Evolutionary conservation across 2,329 filamentous ascomycete species (phyloP).

Genomic region (Apiospora pterosperma): DNA sequence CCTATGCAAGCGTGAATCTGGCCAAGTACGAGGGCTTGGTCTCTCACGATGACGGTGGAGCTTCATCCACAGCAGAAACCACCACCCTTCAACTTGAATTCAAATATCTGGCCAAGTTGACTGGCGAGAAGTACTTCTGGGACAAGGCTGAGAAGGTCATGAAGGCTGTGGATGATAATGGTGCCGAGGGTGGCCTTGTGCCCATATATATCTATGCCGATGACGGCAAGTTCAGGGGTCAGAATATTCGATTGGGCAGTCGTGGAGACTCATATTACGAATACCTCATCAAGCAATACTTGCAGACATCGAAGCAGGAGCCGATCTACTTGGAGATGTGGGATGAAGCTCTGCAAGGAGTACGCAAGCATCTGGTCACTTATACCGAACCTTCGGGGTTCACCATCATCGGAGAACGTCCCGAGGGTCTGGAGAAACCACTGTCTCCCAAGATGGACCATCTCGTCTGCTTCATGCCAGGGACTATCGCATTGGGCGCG

Average conservation of each 20-base stretch:
- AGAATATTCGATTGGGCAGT: constrained; percentile 88
- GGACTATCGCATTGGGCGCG: constrained; percentile 85
- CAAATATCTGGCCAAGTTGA: constrained; percentile 94
- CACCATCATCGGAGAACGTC: constrained; percentile 87
- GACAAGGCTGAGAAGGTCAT: constrained; percentile 88
- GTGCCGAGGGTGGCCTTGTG: constrained; percentile 74
- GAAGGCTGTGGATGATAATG: constrained; percentile 81
- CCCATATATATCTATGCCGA: constrained; percentile 88
- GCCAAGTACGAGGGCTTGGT: constrained; percentile 71
- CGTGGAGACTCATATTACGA: constrained; percentile 98
- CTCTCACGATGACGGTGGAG: constrained; percentile 81
- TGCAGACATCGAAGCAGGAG: constrained; percentile 87
- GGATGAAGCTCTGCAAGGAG: constrained; percentile 78
- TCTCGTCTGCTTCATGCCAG: constrained; percentile 94
- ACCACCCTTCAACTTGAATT: constrained; percentile 92
- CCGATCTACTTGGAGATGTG: constrained; percentile 88
- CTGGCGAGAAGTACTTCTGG: constrained; percentile 91
- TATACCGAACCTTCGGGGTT: constrained; percentile 79
- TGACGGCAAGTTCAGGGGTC: constrained; percentile 73
- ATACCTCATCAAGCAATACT: constrained; percentile 97
- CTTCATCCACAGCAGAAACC: constrained; percentile 91
- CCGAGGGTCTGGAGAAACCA: constrained; percentile 61
- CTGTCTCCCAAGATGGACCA: constrained; percentile 96
- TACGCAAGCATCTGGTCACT: constrained; percentile 88
- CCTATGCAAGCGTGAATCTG: constrained; percentile 87